Evolutionary conservation across 441 rosid genomes (phyloP).

Genomic region (Adansonia grandidieri): DNA sequence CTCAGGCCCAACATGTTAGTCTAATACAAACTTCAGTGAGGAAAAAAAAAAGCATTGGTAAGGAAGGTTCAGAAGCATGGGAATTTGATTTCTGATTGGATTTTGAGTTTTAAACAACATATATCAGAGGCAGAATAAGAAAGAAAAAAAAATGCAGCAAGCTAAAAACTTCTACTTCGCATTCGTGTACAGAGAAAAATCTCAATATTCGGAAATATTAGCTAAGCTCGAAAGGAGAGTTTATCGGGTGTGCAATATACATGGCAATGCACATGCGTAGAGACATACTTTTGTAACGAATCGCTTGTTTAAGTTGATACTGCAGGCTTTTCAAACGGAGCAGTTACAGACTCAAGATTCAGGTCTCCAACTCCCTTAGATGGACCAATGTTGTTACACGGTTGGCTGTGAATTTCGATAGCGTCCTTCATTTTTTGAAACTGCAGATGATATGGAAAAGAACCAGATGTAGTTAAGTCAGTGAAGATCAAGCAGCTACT

Average conservation of each 20-base stretch:
- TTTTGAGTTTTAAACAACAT: constrained; percentile 19
- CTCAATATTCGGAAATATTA: constrained; percentile 28
- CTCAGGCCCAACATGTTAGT: no score
- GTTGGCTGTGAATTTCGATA: constrained; percentile 62
- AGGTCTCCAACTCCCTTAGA: constrained; percentile 62
- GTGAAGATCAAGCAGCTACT: not conserved
- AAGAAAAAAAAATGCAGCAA: constrained; percentile 35
- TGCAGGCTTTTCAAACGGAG: constrained; percentile 47
- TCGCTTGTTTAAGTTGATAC: constrained; percentile 34
- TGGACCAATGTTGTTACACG: constrained; percentile 58
- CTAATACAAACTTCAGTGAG: no score
- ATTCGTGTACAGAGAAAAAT: constrained; percentile 27
- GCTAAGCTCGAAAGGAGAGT: not conserved
- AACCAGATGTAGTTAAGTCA: constrained; percentile 1
- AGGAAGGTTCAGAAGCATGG: not conserved
- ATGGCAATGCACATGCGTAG: constrained; percentile 17
- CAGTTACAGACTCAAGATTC: constrained; percentile 53
- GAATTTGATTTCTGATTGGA: not conserved
- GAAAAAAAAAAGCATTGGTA: not conserved
- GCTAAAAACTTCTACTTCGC: constrained; percentile 17
- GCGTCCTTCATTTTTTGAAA: constrained; percentile 93
- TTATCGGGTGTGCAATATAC: constrained; percentile 13
- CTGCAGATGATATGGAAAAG: constrained; percentile 46
- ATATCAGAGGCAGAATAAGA: constrained; percentile 27
- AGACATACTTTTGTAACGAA: constrained; percentile 22